Evolutionary conservation across 306 rosid genomes (phyloP).

Genomic region (Quercus alba): DNA sequence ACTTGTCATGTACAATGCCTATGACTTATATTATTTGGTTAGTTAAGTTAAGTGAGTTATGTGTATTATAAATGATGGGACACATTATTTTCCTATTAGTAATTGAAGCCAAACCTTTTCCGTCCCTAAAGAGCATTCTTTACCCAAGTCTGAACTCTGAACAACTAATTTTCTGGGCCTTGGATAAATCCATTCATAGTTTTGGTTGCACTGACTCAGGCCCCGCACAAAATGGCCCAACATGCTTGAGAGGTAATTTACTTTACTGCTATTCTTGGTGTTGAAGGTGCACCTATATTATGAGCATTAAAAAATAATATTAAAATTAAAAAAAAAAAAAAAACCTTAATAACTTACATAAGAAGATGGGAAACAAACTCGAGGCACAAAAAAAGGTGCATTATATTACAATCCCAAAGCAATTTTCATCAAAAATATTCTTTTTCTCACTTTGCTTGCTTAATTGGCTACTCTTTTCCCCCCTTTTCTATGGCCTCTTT

Average conservation of each 20-base stretch:
- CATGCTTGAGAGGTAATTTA: background rate
- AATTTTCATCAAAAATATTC: background rate
- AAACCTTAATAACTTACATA: background rate
- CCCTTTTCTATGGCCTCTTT: slow-evolving; percentile 3
- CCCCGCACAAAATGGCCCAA: background rate
- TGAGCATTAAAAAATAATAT: background rate
- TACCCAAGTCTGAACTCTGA: no score
- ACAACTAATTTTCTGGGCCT: no score
- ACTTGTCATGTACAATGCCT: no score
- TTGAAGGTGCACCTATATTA: background rate
- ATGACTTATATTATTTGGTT: no score
- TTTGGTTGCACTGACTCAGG: background rate
- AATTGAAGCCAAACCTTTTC: no score
- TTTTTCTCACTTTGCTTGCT: slow-evolving; percentile 10
- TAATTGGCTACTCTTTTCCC: background rate
- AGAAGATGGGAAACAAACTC: background rate
- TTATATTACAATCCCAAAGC: slow-evolving; percentile 8
- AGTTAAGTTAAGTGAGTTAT: no score
- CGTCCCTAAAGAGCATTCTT: no score
- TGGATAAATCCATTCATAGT: background rate
- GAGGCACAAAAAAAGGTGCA: background rate
- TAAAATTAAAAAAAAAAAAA: background rate
- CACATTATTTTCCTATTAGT: no score
- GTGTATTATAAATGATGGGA: no score
- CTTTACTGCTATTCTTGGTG: background rate